Conservation (phyloP, 1,284 basidiomycete genomes). For the Mycena sp. region DNA sequence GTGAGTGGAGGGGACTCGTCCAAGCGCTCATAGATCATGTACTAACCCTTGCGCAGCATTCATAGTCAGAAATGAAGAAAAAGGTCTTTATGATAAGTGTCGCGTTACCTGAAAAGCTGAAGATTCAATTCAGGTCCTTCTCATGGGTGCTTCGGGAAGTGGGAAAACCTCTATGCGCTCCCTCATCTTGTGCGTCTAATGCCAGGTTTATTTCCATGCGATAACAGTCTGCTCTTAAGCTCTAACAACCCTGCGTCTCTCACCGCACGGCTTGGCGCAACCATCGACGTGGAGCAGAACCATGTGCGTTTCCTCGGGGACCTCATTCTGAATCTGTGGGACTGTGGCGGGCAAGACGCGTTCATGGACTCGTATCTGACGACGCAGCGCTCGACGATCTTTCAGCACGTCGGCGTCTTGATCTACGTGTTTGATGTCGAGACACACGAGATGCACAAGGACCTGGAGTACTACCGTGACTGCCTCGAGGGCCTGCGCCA, state of each 20-base stretch:
- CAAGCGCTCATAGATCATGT: too few species aligned
- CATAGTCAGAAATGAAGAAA: slow-evolving; percentile 58
- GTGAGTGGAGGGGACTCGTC: too few species aligned
- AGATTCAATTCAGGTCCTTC: slow-evolving; percentile 65
- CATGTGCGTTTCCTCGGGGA: slow-evolving; percentile 97
- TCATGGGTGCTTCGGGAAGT: slow-evolving; percentile 94
- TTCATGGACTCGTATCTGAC: slow-evolving; percentile 98
- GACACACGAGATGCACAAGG: slow-evolving; percentile 75
- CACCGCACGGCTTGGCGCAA: slow-evolving; percentile 92
- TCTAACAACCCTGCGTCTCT: slow-evolving; percentile 95
- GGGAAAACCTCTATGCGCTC: slow-evolving; percentile 98
- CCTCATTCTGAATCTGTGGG: slow-evolving; percentile 95
- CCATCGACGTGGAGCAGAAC: slow-evolving; percentile 97
- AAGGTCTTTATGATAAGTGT: slow-evolving; percentile 47
- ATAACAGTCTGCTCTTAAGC: too few species aligned
- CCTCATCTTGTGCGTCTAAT: slow-evolving; percentile 89
- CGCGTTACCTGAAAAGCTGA: slow-evolving; percentile 16
- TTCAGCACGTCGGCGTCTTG: slow-evolving; percentile 94
- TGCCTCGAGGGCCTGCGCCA: slow-evolving; percentile 84
- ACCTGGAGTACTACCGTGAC: slow-evolving; percentile 88
- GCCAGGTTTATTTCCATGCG: too few species aligned
- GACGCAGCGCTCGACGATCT: slow-evolving; percentile 91
- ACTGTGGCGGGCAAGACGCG: slow-evolving; percentile 97
- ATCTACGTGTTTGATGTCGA: slow-evolving; percentile 99
- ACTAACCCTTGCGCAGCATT: too few species aligned